Conservation (phyloP, 2,329 filamentous ascomycete genomes). For the Emergomyces pasteurianus region DNA sequence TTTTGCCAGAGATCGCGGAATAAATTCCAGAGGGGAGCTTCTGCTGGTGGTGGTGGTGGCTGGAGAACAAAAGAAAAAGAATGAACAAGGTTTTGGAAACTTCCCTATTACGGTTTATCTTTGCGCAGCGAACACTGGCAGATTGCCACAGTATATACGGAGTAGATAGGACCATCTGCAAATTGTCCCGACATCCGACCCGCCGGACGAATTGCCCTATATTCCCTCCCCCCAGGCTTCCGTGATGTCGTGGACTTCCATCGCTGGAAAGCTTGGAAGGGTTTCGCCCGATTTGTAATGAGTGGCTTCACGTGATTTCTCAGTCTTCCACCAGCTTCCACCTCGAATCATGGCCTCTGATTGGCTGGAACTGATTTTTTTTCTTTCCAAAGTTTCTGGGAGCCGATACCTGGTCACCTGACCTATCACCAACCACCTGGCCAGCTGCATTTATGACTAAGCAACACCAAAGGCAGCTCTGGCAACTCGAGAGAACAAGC, state of each 20-base stretch:
- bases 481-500: too few relatives aligned
- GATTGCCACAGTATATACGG: background rate
- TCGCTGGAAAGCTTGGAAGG: too few relatives aligned
- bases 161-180: too few relatives aligned
- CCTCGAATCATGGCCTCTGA: background rate
- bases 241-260: background rate
- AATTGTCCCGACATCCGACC: too few relatives aligned
- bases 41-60: background rate
- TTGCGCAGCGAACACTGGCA: too few relatives aligned
- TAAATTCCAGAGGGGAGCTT: background rate
- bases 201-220: too few relatives aligned
- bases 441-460: too few relatives aligned
- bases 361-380: constrained; percentile 3
- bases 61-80: background rate
- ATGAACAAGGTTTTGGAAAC: too few relatives aligned
- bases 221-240: background rate
- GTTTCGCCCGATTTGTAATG: background rate
- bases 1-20: too few relatives aligned
- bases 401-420: background rate
- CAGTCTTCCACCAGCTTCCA: constrained; percentile 10
- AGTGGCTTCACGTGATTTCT: background rate
- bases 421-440: background rate
- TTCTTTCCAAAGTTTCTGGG: background rate
- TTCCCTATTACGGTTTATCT: too few relatives aligned
- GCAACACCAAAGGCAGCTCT: background rate